Evolutionary conservation across 305 asterid species (phyloP).

Genomic region (Solanum hybrid): DNA sequence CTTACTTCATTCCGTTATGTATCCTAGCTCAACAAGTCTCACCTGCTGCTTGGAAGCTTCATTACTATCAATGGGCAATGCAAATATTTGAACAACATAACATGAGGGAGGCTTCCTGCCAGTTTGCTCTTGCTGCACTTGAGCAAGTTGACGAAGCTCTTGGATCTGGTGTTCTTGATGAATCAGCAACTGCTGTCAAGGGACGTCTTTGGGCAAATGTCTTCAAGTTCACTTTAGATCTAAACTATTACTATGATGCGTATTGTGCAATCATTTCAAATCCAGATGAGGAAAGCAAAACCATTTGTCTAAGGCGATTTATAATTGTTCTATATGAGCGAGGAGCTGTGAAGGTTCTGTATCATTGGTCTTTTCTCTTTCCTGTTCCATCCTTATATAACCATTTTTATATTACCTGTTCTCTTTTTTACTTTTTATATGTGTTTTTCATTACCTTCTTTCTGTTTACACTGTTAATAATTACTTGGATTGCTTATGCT

Average conservation of each 20-base stretch:
- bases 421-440: background rate
- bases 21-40: conserved; percentile 50
- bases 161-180: conserved; percentile 36
- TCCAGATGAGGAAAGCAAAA: conserved; percentile 95
- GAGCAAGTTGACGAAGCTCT: conserved; percentile 97
- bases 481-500: background rate
- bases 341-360: conserved; percentile 71
- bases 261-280: conserved; percentile 90
- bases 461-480: background rate
- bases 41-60: conserved; percentile 75
- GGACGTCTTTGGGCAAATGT: conserved; percentile 95
- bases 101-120: conserved; percentile 83
- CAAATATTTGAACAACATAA: conserved; percentile 86
- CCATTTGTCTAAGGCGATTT: conserved; percentile 85
- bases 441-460: background rate
- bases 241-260: conserved; percentile 69
- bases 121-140: conserved; percentile 85
- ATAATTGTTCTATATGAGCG: conserved; percentile 82
- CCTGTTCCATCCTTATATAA: background rate
- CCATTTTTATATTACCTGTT: background rate
- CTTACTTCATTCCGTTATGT: conserved; percentile 4
- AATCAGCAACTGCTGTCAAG: conserved; percentile 54
- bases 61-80: conserved; percentile 95
- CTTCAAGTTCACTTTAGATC: conserved; percentile 74
- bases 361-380: conserved; percentile 6